These are phyloP conservation scores for Tetracentron sinense DNA, from an alignment of 164 flowering plant species.

Conservation along the genomic window DNA sequence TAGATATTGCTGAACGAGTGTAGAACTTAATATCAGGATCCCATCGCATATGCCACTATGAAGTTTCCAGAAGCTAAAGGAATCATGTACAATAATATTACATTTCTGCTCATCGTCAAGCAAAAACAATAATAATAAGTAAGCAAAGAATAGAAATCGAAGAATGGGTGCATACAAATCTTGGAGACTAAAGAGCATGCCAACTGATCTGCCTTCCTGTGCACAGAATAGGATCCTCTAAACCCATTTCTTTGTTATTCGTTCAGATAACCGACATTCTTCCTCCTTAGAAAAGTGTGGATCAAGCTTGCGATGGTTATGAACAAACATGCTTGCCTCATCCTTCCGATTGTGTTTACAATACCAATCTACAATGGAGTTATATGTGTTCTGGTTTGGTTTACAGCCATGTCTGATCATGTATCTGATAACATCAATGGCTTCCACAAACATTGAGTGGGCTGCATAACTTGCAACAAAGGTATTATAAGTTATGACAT, in stretches of 20 bases:
- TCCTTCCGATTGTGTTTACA: constrained; percentile 60
- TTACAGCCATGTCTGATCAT: constrained; percentile 74
- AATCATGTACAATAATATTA: background rate
- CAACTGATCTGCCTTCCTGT: background rate
- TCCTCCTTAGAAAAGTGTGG: constrained; percentile 52
- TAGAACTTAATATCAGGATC: background rate
- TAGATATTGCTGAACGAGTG: background rate
- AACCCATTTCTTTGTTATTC: constrained; percentile 39
- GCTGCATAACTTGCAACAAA: constrained; percentile 75
- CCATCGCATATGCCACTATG: too few species aligned
- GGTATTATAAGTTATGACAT: constrained; percentile 78
- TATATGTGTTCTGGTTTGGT: constrained; percentile 75
- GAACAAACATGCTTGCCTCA: constrained; percentile 59
- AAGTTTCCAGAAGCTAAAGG: background rate
- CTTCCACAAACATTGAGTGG: constrained; percentile 80
- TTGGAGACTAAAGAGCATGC: background rate
- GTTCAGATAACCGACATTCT: constrained; percentile 40
- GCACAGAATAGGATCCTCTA: background rate
- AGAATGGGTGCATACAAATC: constrained; percentile 2
- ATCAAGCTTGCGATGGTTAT: constrained; percentile 58
- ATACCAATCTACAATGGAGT: constrained; percentile 81
- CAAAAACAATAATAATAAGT: background rate
- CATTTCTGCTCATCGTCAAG: background rate
- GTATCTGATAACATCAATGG: constrained; percentile 63
- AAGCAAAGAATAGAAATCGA: background rate